Evolutionary conservation across 1,284 basidiomycete species (phyloP).

Genomic region (Sporisorium graminicola): DNA sequence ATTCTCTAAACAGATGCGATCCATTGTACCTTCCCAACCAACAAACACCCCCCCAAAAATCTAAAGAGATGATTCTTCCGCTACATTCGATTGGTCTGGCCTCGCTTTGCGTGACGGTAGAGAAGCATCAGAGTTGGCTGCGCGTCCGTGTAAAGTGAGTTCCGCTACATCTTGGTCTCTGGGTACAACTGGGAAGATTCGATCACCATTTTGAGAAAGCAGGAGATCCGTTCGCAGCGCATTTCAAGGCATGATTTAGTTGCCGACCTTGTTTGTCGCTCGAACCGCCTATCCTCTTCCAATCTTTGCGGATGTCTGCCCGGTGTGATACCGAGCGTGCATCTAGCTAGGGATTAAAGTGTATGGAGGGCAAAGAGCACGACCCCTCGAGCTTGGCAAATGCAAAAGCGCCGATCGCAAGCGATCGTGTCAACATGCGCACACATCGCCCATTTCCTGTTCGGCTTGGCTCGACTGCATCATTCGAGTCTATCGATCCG

Average conservation of each 20-base stretch:
- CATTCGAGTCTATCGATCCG: background rate
- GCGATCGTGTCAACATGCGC: background rate
- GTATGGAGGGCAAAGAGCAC: background rate
- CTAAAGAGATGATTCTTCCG: slow-evolving; percentile 44
- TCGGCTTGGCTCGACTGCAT: background rate
- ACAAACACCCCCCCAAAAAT: slow-evolving; percentile 30
- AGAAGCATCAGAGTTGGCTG: background rate
- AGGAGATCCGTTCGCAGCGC: too few relatives aligned
- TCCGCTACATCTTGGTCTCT: too few relatives aligned
- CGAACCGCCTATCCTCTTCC: background rate
- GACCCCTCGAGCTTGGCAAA: background rate
- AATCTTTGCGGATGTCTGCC: too few relatives aligned
- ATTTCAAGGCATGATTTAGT: too few relatives aligned
- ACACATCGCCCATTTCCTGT: background rate
- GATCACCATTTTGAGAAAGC: too few relatives aligned
- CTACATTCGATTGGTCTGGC: background rate
- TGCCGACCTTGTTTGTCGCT: background rate
- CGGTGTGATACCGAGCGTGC: background rate
- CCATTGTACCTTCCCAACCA: slow-evolving; percentile 4
- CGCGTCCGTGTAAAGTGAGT: background rate
- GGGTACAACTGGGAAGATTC: too few relatives aligned
- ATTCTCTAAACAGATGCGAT: background rate
- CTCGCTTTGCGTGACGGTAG: background rate
- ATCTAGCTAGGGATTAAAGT: background rate
- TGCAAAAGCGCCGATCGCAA: background rate